Evolutionary conservation across 2,329 filamentous ascomycete genomes (phyloP).

Genomic region (Dendryphion nanum): DNA sequence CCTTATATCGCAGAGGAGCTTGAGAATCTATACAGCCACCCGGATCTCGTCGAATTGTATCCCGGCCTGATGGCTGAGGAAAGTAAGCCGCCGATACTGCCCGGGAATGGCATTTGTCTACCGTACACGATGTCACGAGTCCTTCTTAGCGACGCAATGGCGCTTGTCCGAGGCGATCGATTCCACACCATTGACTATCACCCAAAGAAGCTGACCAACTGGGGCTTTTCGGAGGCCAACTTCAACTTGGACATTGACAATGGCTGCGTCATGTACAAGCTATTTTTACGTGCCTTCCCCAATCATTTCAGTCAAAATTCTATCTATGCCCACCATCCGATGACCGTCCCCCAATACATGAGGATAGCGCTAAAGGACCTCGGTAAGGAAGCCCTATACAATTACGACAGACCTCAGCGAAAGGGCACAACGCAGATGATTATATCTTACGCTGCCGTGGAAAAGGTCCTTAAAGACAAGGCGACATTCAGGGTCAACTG

Average conservation of each 20-base stretch:
- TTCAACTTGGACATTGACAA: slow-evolving; percentile 65
- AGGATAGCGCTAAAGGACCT: slow-evolving; percentile 65
- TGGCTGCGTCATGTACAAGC: slow-evolving; percentile 74
- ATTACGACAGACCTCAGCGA: slow-evolving; percentile 59
- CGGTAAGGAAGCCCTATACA: slow-evolving; percentile 63
- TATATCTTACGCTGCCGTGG: slow-evolving; percentile 57
- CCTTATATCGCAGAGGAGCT: slow-evolving; percentile 65
- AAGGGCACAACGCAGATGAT: slow-evolving; percentile 54
- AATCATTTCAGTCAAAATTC: slow-evolving; percentile 73
- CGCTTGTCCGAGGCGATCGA: slow-evolving; percentile 70
- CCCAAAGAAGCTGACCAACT: slow-evolving; percentile 48
- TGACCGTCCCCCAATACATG: slow-evolving; percentile 68
- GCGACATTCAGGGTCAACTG: slow-evolving; percentile 63
- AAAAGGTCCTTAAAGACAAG: slow-evolving; percentile 58
- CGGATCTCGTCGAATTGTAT: slow-evolving; percentile 76
- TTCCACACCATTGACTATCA: slow-evolving; percentile 71
- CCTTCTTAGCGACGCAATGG: slow-evolving; percentile 70
- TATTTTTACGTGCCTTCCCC: slow-evolving; percentile 72
- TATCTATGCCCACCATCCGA: slow-evolving; percentile 74
- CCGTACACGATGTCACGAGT: slow-evolving; percentile 68
- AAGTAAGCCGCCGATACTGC: slow-evolving; percentile 65
- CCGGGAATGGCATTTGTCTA: slow-evolving; percentile 69
- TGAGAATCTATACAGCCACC: slow-evolving; percentile 62
- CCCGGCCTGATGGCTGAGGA: slow-evolving; percentile 74
- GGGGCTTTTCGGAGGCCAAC: slow-evolving; percentile 68